Conservation (phyloP, 108 stramenopile genomes). For the Asterionellopsis glacialis region DNA sequence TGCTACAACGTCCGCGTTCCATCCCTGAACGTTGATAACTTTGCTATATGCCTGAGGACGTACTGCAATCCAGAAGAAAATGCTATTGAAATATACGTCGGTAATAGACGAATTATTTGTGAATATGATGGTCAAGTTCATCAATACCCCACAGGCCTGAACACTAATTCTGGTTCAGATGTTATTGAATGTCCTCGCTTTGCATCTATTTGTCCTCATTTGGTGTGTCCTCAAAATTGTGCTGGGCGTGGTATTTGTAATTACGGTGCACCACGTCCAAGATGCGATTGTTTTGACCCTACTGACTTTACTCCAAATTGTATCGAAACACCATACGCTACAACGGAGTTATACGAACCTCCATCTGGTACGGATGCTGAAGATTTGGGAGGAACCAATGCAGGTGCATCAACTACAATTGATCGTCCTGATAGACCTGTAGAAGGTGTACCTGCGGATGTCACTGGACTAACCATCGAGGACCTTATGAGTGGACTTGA, state of each 20-base stretch:
- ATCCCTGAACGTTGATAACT: too few species aligned
- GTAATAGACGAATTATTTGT: neutral
- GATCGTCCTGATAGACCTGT: too few species aligned
- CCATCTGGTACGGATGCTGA: too few species aligned
- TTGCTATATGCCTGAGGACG: slow-evolving; percentile 1
- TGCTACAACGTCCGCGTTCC: neutral
- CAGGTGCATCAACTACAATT: too few species aligned
- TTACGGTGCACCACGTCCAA: slow-evolving; percentile 24
- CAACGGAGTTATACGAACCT: too few species aligned
- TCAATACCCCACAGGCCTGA: slow-evolving; percentile 13
- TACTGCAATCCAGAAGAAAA: slow-evolving; percentile 4
- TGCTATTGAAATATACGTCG: neutral
- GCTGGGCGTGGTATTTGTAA: slow-evolving; percentile 77
- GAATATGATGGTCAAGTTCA: too few species aligned
- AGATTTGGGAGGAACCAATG: too few species aligned
- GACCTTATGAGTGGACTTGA: too few species aligned
- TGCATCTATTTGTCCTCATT: slow-evolving; percentile 67
- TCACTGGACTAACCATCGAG: too few species aligned
- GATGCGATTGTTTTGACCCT: slow-evolving; percentile 63
- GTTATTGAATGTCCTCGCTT: slow-evolving; percentile 52
- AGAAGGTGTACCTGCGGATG: too few species aligned
- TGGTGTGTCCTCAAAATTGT: slow-evolving; percentile 80
- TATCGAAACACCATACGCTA: slow-evolving; percentile 15
- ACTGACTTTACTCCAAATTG: neutral
- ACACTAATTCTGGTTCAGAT: slow-evolving; percentile 22